Conservation (phyloP, 768 basidiomycete genomes). For the Botryobasidium botryosum region DNA sequence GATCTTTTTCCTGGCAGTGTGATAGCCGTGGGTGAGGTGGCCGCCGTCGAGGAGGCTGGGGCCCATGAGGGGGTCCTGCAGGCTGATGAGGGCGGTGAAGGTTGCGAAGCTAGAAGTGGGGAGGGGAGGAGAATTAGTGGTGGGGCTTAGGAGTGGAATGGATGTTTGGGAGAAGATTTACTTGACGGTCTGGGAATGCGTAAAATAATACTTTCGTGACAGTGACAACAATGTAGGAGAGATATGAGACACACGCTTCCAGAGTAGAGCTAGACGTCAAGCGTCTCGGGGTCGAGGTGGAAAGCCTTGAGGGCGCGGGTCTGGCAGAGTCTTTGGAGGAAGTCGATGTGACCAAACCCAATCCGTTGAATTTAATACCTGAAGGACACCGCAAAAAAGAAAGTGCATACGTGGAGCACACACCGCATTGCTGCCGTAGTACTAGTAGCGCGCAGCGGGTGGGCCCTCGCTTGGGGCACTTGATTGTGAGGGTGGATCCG, state of each 20-base stretch:
- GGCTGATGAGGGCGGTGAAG: conserved; percentile 87
- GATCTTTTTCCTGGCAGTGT: conserved; percentile 99
- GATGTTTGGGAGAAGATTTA: neutral
- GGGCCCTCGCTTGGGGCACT: conserved; percentile 99
- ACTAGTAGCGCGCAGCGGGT: conserved; percentile 90
- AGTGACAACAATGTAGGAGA: neutral
- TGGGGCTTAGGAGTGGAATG: neutral
- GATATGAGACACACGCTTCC: conserved; percentile 48
- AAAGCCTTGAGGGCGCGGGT: conserved; percentile 92
- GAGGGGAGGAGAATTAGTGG: neutral
- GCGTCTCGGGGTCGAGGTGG: conserved; percentile 78
- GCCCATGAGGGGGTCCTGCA: conserved; percentile 97
- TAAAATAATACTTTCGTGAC: neutral
- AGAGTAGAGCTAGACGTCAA: conserved; percentile 98
- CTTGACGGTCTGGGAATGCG: conserved; percentile 53
- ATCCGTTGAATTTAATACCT: no score
- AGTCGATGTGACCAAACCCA: conserved; percentile 60
- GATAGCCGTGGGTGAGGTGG: conserved; percentile 94
- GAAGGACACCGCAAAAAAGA: no score
- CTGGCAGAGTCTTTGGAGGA: conserved; percentile 87
- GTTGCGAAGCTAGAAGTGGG: conserved; percentile 93
- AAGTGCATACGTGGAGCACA: no score
- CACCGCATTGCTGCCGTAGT: conserved; percentile 88
- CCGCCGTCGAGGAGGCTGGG: conserved; percentile 96
- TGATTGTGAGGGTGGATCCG: conserved; percentile 96